These are phyloP conservation scores for Pythium guiyangense DNA, from an alignment of 352 stramenopile genomes.

Conservation along the genomic window DNA sequence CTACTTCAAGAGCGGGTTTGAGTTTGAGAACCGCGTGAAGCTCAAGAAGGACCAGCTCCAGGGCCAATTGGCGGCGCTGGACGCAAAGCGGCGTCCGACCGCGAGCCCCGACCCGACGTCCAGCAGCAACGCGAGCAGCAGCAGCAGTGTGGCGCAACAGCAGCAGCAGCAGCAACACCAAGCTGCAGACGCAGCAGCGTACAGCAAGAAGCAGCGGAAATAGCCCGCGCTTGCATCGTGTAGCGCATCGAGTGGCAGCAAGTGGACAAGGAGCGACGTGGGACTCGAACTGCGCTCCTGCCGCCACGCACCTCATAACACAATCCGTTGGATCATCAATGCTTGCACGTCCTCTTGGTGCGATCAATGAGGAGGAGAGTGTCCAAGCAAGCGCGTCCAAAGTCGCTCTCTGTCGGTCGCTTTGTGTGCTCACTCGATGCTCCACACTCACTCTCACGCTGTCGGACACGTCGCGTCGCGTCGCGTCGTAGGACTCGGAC, in stretches of 20 bases:
- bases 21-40: conserved; percentile 89
- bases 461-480: too few relatives aligned
- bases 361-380: too few relatives aligned
- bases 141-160: background rate
- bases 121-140: conserved; percentile 29
- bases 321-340: too few relatives aligned
- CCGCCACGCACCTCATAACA: too few relatives aligned
- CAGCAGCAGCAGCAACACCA: conserved; percentile 8
- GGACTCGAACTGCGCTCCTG: too few relatives aligned
- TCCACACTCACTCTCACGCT: too few relatives aligned
- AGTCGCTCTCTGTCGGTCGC: background rate
- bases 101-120: conserved; percentile 26
- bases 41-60: conserved; percentile 88
- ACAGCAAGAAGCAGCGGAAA: conserved; percentile 60
- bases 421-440: too few relatives aligned
- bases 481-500: conserved; percentile 64
- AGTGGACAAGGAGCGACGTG: too few relatives aligned
- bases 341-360: too few relatives aligned
- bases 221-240: conserved; percentile 3
- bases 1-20: conserved; percentile 90
- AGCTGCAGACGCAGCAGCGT: conserved; percentile 21
- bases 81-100: conserved; percentile 65
- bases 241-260: too few relatives aligned
- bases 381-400: too few relatives aligned
- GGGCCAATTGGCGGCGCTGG: conserved; percentile 73